Evolutionary conservation across 78 protist genomes (phyloP), one percentile per base, ranked within the genome.

Genomic region (Polysphondylium violaceum): DNA sequence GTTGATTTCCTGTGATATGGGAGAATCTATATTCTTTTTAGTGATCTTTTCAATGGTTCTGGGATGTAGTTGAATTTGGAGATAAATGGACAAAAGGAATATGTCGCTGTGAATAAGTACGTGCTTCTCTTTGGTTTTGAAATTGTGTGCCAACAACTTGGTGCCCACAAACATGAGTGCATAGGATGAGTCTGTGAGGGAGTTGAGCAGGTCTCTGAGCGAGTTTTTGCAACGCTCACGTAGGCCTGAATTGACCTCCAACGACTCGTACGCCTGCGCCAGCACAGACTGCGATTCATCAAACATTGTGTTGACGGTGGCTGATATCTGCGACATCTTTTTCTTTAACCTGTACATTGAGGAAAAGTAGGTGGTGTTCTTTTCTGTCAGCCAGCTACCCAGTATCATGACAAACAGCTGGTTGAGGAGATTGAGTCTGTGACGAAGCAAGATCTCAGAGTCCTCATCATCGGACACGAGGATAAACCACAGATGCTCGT

Each of bases 381-480:
- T 67, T 64, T 69, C 56, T 4, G 44, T 31, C 4, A 50, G 31
- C 9, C 21, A 38, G n/a, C 59, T 53, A 2, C 90, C 90, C 9
- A 83, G 33, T 19, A 83, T 58, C 90, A 83, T 83, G 25, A 60
- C 5, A 83, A 68, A 83, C 14, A 83, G 23, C 55, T 38, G 38
- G 56, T 83, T 83, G 29, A 83, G 33, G 27, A 83, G 41, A 69
- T 67, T 43, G 23, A 83, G 31, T 58, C 90, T 67, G 23, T 51
- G 23, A 41, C 90, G 31, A 21, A 83, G 58, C 21, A 83, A 40
- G 19, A 65, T 55, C 21, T 83, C 90, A 19, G 90, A 83, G 43
- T 83, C 90, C 67, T 83, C 90, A 68, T 83, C 90, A 56, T 83
- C 76, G 38, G 90, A 83, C 25, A 83, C 68, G 19, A 83, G 56